Conservation (phyloP, 164 flowering plant species). For the Euptelea pleiosperma region DNA sequence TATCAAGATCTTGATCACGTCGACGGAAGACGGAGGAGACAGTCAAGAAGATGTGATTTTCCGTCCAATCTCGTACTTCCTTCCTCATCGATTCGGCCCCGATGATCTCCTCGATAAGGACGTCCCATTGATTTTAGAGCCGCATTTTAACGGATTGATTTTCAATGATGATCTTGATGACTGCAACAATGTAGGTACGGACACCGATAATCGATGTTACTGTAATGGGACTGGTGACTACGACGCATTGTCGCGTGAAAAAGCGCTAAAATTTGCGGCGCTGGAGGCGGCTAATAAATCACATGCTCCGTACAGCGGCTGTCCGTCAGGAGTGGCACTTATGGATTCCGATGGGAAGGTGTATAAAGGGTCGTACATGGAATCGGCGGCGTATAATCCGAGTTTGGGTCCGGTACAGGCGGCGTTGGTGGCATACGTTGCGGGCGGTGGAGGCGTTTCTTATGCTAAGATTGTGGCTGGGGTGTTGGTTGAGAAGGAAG, state of each 20-base stretch:
- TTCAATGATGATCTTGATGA: background rate
- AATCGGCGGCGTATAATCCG: conserved; percentile 94
- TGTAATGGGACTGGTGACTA: background rate
- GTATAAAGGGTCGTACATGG: conserved; percentile 67
- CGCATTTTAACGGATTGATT: conserved; percentile 40
- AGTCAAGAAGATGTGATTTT: conserved; percentile 10
- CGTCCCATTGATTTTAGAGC: conserved; percentile 61
- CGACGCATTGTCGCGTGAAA: background rate
- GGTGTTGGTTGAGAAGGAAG: conserved; percentile 80
- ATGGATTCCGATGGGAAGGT: conserved; percentile 57
- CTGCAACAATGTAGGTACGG: background rate
- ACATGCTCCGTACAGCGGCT: conserved; percentile 82
- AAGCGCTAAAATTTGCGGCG: conserved; percentile 34
- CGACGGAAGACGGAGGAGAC: conserved; percentile 8
- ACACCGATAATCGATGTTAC: too few species aligned
- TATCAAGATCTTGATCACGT: conserved; percentile 44
- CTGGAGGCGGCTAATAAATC: conserved; percentile 71
- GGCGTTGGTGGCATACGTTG: conserved; percentile 75
- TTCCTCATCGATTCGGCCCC: conserved; percentile 75
- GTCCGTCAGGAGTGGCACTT: conserved; percentile 86
- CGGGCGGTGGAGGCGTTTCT: conserved; percentile 52
- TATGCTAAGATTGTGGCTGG: conserved; percentile 60
- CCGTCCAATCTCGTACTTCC: conserved; percentile 35
- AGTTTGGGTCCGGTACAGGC: conserved; percentile 87
- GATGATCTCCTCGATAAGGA: conserved; percentile 50